Evolutionary conservation across 164 flowering plant species (phyloP).

Genomic region (Stephania cephalantha): DNA sequence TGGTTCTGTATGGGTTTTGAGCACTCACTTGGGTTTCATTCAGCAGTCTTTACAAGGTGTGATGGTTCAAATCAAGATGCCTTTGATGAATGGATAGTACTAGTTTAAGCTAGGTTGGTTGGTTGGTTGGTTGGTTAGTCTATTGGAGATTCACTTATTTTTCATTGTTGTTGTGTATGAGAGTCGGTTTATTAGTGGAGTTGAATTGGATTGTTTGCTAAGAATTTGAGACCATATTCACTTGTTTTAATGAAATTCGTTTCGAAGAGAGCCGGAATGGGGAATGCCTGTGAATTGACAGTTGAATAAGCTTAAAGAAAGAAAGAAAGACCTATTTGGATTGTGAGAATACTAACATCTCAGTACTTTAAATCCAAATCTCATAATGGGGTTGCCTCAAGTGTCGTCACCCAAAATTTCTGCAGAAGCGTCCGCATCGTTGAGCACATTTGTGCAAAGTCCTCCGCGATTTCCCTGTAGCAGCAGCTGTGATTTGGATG

Average conservation of each 20-base stretch:
- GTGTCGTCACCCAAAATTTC: constrained; percentile 32
- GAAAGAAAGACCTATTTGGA: neutral
- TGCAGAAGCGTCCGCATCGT: constrained; percentile 36
- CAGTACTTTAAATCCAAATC: constrained; percentile 4
- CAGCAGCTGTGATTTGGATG: constrained; percentile 43
- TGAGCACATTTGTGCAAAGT: constrained; percentile 34
- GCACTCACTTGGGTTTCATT: constrained; percentile 13
- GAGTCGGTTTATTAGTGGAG: neutral
- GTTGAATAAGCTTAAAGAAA: neutral
- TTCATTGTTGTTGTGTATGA: neutral
- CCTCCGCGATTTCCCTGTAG: constrained; percentile 25
- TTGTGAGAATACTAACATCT: neutral
- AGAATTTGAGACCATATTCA: neutral
- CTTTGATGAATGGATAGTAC: constrained; percentile 27
- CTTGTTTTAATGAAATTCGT: neutral
- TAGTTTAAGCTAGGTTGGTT: neutral
- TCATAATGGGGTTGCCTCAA: constrained; percentile 71
- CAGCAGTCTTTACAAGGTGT: constrained; percentile 2
- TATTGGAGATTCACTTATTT: neutral
- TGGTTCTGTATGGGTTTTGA: constrained; percentile 16
- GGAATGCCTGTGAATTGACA: neutral
- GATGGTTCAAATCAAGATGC: constrained; percentile 23
- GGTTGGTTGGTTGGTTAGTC: neutral
- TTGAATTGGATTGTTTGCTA: neutral
- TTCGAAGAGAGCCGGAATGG: neutral